Base-by-base conservation (phyloP, 495 filamentous ascomycete genomes). In the Arthonia radiata region DNA sequence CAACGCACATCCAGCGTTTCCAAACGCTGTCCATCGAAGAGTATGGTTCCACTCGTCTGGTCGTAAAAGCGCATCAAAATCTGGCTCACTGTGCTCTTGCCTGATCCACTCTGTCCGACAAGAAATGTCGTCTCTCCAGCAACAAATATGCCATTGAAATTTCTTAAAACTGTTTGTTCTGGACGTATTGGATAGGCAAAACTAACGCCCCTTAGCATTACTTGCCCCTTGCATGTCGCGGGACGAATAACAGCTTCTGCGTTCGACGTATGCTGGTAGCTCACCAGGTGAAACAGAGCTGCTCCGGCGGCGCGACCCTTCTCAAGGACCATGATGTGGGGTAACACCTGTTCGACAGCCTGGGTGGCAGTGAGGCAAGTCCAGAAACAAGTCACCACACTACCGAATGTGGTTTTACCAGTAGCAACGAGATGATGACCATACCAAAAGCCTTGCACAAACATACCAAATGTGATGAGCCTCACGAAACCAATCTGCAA, bases 391-490 rank as follows among this genome's bases (percentile, higher is more conserved):
- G 79, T 82, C 24, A 92, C 42, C 11, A 92, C 64, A 25, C 69
- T 56, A 4, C 73, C 82, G 1, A 78, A 50, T 9, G 57, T 56
- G 21, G 64, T 47, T 11, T 57, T 42, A 2, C 56, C 59, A 4
- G 48, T 41, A 7, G 47, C 47, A 12, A 80, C 64, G 4, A 90
- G 53, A 1, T 57, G 46, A 27, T 67, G 64, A 0, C 81, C 82
- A 43, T 80, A 90, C 65, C 76, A 93, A 37, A 97, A 93, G 0
- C 82, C 83, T 37, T 80, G 64, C 1, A 90, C 73, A 30, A 94
- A 92, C 49, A 94, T 71, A 2, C 57, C 56, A 10, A 80, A 60
- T 18, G 68, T 70, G 49, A 76, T 61, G 35, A 90, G 57, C 23
- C 71, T 68, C 23, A 75, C 56, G 24, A 75, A 59, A 1, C 69